These are phyloP conservation scores for Kurtzmaniella fragi DNA, from an alignment of 805 yeast species.

Conservation along the genomic window DNA sequence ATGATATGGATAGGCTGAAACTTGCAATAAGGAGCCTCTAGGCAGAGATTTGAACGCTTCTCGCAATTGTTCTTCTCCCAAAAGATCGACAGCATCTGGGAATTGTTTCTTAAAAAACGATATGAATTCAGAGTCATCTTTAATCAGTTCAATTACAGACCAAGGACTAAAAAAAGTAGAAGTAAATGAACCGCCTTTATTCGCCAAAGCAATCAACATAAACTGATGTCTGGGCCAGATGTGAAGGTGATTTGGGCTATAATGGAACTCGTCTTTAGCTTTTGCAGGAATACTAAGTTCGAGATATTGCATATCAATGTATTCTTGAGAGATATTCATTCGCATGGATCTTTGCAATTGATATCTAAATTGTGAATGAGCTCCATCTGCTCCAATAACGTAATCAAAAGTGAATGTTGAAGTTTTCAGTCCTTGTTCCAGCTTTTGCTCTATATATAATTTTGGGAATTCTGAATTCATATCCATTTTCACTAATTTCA, in stretches of 20 bases:
- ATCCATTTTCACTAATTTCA: conserved; percentile 47
- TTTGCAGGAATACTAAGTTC: conserved; percentile 71
- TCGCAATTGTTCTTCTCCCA: conserved; percentile 54
- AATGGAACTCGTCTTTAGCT: conserved; percentile 30
- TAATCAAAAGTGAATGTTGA: conserved; percentile 42
- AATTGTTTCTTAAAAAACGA: conserved; percentile 58
- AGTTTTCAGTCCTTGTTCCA: conserved; percentile 9
- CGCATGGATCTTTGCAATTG: conserved; percentile 62
- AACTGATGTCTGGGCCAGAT: conserved; percentile 87
- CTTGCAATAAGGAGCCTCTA: conserved; percentile 71
- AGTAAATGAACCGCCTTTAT: conserved; percentile 80
- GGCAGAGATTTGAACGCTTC: conserved; percentile 57
- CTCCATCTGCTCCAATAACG: conserved; percentile 82
- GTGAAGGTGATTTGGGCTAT: conserved; percentile 76
- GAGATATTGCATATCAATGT: conserved; percentile 77
- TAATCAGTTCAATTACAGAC: conserved; percentile 52
- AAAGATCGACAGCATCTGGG: conserved; percentile 66
- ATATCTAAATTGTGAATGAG: conserved; percentile 67
- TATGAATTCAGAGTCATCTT: conserved; percentile 39
- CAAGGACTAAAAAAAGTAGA: conserved; percentile 86
- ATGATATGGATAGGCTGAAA: conserved; percentile 67
- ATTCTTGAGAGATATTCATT: conserved; percentile 70
- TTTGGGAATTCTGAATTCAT: conserved; percentile 14
- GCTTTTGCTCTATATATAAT: conserved; percentile 16
- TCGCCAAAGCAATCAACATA: conserved; percentile 89